Percentiles rank a stretch among this genome's conserved stretches.
phyloP scores from a whole-genome alignment of 2,329 filamentous ascomycete genomes.

The Aureobasidium lini region DNA sequence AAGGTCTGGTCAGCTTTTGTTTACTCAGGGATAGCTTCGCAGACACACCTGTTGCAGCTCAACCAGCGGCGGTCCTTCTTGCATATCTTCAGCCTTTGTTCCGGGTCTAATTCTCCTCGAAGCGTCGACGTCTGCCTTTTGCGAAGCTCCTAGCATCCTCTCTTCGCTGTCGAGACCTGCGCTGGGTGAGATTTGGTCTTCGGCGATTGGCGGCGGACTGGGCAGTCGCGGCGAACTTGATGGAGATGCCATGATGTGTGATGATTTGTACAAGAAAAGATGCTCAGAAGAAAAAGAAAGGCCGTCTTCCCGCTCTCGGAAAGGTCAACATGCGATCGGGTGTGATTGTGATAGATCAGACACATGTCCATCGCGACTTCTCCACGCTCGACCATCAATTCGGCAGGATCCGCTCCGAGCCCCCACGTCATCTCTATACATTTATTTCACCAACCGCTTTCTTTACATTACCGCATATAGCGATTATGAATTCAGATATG shows the following conservation, averaged over 20 bases:
- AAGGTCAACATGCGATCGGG: background rate
- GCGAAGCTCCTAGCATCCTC: conserved; percentile 49
- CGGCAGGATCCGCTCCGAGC: background rate
- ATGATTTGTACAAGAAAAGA: background rate
- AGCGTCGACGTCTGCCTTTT: conserved; percentile 56
- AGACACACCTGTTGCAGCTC: conserved; percentile 67
- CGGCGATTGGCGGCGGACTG: conserved; percentile 87
- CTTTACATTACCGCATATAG: background rate
- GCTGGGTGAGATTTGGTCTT: conserved; percentile 80
- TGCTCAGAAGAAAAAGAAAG: background rate
- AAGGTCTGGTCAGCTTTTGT: conserved; percentile 4
- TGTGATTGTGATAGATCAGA: background rate
- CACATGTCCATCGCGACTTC: background rate
- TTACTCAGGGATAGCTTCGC: background rate
- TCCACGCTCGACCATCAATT: background rate
- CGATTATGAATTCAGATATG: conserved; percentile 36
- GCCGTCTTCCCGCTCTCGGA: background rate
- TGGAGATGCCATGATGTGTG: conserved; percentile 32
- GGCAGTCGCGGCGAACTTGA: conserved; percentile 87
- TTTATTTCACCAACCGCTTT: background rate
- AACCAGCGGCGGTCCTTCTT: conserved; percentile 79
- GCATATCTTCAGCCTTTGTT: conserved; percentile 88
- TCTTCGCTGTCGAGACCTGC: conserved; percentile 53
- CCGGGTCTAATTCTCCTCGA: conserved; percentile 85
- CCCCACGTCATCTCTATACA: conserved; percentile 6